Percentiles rank a stretch among this genome's conserved stretches.
Conservation (phyloP, 495 filamentous ascomycete genomes). For the Daldinia concentrica region DNA sequence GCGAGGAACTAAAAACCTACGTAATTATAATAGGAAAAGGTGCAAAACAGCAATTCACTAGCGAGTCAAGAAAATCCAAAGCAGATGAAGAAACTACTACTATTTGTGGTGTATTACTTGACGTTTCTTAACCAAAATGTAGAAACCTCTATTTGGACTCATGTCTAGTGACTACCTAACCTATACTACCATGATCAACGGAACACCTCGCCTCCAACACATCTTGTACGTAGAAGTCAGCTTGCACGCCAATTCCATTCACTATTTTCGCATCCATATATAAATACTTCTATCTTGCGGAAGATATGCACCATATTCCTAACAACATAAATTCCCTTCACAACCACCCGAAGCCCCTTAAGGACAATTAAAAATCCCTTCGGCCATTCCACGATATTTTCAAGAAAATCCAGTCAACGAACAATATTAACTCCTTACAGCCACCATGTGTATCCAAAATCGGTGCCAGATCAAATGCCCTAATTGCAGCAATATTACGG, state of each 20-base stretch:
- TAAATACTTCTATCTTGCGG: neutral
- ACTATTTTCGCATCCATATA: neutral
- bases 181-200: neutral
- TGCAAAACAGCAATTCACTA: neutral
- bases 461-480: neutral
- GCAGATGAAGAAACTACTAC: neutral
- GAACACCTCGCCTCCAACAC: neutral
- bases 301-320: neutral
- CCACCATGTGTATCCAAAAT: conserved; percentile 3
- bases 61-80: neutral
- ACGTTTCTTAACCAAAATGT: neutral
- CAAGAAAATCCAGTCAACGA: neutral
- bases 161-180: neutral
- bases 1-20: too few species aligned
- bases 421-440: neutral
- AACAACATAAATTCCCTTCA: neutral
- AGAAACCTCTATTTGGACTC: neutral
- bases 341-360: neutral
- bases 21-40: too few species aligned
- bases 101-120: neutral
- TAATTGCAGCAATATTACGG: neutral
- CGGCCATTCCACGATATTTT: neutral
- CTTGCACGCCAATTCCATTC: neutral
- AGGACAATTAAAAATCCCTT: neutral
- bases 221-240: neutral